These are phyloP conservation scores for Xylaria sp. DNA, from an alignment of 2,329 filamentous ascomycete genomes.

Conservation along the genomic window DNA sequence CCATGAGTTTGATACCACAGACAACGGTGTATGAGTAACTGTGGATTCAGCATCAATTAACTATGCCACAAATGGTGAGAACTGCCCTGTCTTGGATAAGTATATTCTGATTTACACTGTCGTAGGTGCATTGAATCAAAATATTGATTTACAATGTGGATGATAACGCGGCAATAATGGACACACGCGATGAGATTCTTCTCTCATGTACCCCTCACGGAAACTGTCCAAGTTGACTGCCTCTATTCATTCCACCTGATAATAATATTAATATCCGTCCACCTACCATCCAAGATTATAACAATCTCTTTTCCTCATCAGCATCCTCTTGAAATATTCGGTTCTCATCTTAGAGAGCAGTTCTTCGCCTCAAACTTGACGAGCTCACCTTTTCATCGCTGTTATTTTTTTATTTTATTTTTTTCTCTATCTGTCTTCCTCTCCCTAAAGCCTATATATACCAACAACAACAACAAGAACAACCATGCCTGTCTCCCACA, in stretches of 20 bases:
- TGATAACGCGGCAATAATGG: background rate
- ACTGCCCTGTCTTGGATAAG: background rate
- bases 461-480: background rate
- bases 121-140: background rate
- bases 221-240: background rate
- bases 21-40: background rate
- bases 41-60: background rate
- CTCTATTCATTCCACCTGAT: background rate
- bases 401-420: too few species aligned
- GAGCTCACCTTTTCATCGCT: too few species aligned
- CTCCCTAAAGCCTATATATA: background rate
- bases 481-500: conserved; percentile 37
- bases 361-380: too few species aligned
- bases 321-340: too few species aligned
- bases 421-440: background rate
- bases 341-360: background rate
- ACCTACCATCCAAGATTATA: background rate
- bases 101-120: background rate
- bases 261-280: background rate
- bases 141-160: background rate
- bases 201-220: background rate
- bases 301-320: background rate
- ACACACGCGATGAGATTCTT: background rate
- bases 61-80: background rate
- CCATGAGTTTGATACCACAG: conserved; percentile 9